Evolutionary conservation across 192 early-diverging fungal genomes (phyloP).

Genomic region (Coemansia sp.): DNA sequence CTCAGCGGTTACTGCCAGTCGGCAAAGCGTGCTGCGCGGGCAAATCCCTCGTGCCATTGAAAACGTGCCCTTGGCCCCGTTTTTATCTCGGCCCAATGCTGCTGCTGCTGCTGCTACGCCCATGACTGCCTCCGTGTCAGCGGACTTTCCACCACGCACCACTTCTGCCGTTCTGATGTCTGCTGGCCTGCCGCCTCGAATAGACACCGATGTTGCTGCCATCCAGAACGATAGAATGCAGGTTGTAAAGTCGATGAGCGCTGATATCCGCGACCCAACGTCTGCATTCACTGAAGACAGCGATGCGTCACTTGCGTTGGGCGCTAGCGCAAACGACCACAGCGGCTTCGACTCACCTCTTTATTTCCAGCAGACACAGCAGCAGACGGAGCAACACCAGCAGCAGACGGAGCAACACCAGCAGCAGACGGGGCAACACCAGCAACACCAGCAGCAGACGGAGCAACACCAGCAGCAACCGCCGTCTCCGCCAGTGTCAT

Average conservation of each 20-base stretch:
- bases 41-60: not conserved
- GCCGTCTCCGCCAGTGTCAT: slow-evolving; percentile 4
- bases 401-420: not conserved
- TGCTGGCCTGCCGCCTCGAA: slow-evolving; percentile 16
- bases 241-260: slow-evolving; percentile 4
- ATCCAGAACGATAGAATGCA: slow-evolving; percentile 9
- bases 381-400: slow-evolving; percentile 1
- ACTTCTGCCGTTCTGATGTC: slow-evolving; percentile 32
- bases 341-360: slow-evolving; percentile 24
- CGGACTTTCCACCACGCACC: slow-evolving; percentile 48
- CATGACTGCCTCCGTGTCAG: slow-evolving; percentile 10
- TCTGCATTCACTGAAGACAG: slow-evolving; percentile 28
- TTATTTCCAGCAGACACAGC: not conserved
- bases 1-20: slow-evolving; percentile 16
- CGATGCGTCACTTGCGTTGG: slow-evolving; percentile 19
- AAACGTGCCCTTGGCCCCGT: not conserved
- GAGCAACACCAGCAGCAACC: not conserved
- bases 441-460: not conserved
- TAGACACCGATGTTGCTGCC: slow-evolving; percentile 25
- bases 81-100: not conserved
- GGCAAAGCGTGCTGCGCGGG: not conserved
- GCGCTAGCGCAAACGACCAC: not conserved
- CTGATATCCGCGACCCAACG: not conserved
- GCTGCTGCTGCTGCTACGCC: slow-evolving; percentile 6
- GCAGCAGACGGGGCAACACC: too few relatives aligned